phyloP scores from a whole-genome alignment of 1,284 basidiomycete species.

The Puccinia horiana region DNA sequence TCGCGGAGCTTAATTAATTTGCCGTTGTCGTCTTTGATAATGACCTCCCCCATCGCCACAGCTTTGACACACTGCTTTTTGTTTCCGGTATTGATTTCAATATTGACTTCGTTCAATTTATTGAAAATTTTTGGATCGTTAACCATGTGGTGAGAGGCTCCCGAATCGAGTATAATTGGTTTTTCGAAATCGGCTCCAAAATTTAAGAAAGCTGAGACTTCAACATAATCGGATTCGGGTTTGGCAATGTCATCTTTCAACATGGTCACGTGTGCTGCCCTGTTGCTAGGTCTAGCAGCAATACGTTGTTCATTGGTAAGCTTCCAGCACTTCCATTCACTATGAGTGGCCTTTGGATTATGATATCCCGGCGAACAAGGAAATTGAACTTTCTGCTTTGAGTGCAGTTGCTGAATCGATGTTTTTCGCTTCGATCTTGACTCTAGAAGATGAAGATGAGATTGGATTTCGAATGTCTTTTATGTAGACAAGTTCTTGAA shows the following conservation, averaged over 20 bases:
- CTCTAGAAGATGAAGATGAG: background rate
- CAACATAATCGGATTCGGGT: background rate
- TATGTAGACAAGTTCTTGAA: background rate
- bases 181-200: background rate
- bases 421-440: background rate
- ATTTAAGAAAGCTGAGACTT: background rate
- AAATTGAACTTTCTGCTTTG: background rate
- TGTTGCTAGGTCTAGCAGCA: background rate
- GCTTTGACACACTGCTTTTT: background rate
- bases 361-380: background rate
- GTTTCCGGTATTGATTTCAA: constrained; percentile 6
- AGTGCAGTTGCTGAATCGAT: background rate
- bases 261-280: background rate
- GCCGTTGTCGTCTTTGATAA: background rate
- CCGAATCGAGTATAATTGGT: background rate
- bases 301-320: background rate
- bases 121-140: background rate
- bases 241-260: background rate
- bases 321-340: background rate
- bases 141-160: constrained; percentile 8
- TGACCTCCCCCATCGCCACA: background rate
- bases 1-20: background rate
- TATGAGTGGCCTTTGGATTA: background rate
- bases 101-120: constrained; percentile 5
- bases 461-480: background rate